Percentiles rank a stretch among this genome's conserved stretches.
phyloP scores from a whole-genome alignment of 495 filamentous ascomycete species.

The Thermochaetoides thermophila region DNA sequence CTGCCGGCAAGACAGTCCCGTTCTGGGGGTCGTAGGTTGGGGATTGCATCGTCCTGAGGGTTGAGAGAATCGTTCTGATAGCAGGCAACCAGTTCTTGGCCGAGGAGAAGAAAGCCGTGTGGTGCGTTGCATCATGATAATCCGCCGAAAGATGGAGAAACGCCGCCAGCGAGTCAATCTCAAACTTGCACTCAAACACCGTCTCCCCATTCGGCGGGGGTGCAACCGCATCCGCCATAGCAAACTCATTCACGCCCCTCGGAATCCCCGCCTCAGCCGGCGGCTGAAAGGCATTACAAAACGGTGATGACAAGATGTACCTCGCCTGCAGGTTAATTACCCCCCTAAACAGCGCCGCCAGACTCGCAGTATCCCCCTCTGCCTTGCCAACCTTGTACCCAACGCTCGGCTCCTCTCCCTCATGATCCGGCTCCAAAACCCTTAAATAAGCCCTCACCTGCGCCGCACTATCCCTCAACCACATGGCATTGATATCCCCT shows the following conservation, averaged over 20 bases:
- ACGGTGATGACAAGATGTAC: conserved; percentile 42
- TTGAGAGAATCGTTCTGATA: conserved; percentile 33
- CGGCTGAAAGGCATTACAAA: conserved; percentile 54
- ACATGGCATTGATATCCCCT: conserved; percentile 64
- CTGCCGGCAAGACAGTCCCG: conserved; percentile 34
- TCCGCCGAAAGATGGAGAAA: conserved; percentile 44
- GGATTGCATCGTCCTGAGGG: conserved; percentile 34
- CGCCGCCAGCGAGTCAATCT: conserved; percentile 52
- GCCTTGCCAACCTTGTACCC: too few species aligned
- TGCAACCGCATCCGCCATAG: conserved; percentile 9
- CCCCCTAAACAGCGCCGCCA: too few species aligned
- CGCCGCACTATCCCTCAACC: conserved; percentile 54
- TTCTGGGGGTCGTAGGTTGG: conserved; percentile 42
- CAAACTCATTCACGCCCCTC: conserved; percentile 19
- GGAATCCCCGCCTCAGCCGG: conserved; percentile 36
- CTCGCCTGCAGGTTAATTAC: conserved; percentile 52
- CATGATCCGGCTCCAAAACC: conserved; percentile 32
- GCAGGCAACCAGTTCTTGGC: conserved; percentile 40
- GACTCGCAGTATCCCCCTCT: too few species aligned
- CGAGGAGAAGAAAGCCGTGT: conserved; percentile 40
- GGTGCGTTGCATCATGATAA: conserved; percentile 46
- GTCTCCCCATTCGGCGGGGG: conserved; percentile 7
- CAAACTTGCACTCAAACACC: conserved; percentile 45
- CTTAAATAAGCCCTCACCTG: conserved; percentile 50
- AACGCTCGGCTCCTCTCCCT: conserved; percentile 5